These are phyloP conservation scores for Aspergillus calidoustus DNA, from an alignment of 2,329 filamentous ascomycete species.

Conservation along the genomic window DNA sequence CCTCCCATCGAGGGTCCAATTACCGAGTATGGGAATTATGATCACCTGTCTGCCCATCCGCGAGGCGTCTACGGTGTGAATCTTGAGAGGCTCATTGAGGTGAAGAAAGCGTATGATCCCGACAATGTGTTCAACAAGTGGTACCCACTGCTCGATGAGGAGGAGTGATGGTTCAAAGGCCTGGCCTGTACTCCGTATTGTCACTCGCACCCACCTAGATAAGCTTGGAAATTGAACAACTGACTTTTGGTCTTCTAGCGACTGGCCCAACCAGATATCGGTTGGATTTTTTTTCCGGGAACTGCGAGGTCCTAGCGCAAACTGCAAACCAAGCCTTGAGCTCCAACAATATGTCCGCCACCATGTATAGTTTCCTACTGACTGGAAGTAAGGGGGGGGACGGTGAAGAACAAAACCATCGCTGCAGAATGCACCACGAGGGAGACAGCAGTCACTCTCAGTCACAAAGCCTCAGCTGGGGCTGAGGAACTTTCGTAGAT, in stretches of 20 bases:
- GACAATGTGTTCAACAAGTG: constrained; percentile 23
- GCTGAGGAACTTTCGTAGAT: background rate
- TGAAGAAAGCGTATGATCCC: constrained; percentile 25
- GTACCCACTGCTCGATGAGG: constrained; percentile 5
- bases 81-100: constrained; percentile 10
- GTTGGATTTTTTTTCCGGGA: background rate
- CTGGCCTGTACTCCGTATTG: background rate
- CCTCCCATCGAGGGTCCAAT: constrained; percentile 55
- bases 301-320: background rate
- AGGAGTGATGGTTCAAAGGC: background rate
- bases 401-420: background rate
- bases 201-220: background rate
- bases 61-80: constrained; percentile 6
- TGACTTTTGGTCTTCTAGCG: background rate
- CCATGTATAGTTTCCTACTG: background rate
- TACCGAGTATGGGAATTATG: constrained; percentile 18
- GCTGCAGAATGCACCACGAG: background rate
- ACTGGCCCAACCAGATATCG: background rate
- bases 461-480: background rate
- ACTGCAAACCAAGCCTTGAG: background rate
- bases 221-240: background rate
- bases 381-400: background rate
- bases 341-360: background rate
- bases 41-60: constrained; percentile 3
- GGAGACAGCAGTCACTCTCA: background rate